Evolutionary conservation across 306 rosid genomes (phyloP).

Genomic region (Calophaca sinica): DNA sequence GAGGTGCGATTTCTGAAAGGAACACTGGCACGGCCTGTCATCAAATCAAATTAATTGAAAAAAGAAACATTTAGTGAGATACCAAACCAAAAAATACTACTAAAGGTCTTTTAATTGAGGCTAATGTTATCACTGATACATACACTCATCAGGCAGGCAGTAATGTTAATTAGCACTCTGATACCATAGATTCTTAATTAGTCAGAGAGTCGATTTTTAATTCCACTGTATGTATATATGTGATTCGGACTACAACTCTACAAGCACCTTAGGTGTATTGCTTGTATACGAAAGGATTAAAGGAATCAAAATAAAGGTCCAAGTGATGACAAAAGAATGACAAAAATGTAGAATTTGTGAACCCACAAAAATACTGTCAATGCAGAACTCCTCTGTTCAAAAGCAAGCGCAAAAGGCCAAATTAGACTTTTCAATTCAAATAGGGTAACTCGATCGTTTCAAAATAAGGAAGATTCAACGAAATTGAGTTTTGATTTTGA

Average conservation of each 20-base stretch:
- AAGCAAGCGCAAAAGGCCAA: constrained; percentile 9
- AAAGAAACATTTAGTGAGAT: neutral
- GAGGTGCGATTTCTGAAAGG: constrained; percentile 92
- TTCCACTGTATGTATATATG: neutral
- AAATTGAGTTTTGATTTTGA: constrained; percentile 3
- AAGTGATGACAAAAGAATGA: constrained; percentile 14
- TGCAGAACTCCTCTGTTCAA: neutral
- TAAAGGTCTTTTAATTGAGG: neutral
- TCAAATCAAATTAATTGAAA: neutral
- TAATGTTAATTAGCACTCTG: too few relatives aligned
- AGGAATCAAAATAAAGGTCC: constrained; percentile 40
- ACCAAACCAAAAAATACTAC: neutral
- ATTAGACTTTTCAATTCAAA: constrained; percentile 36
- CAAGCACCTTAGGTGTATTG: neutral
- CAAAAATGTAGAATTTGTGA: constrained; percentile 18
- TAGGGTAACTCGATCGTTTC: neutral
- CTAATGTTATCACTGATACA: too few relatives aligned
- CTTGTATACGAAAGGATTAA: constrained; percentile 19
- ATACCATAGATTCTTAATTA: too few relatives aligned
- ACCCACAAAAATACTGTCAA: neutral
- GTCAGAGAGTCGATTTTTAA: too few relatives aligned
- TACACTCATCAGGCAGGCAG: too few relatives aligned
- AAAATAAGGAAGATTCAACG: constrained; percentile 28
- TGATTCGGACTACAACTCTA: neutral
- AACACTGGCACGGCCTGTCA: constrained; percentile 93